Evolutionary conservation across 306 rosid genomes (phyloP).

Genomic region (Sophora flavescens): DNA sequence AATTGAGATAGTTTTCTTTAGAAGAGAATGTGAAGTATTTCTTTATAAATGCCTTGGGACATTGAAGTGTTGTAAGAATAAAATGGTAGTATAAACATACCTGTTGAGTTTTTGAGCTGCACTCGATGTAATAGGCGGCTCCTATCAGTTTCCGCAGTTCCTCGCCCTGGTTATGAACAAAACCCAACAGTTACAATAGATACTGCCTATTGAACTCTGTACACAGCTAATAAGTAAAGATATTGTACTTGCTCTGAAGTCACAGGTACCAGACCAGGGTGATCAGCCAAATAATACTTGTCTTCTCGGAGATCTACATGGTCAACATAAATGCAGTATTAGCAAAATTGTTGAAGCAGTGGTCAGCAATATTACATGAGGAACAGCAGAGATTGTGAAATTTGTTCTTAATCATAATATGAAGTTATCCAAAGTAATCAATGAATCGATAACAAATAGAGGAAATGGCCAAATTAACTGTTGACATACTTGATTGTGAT

Average conservation of each 20-base stretch:
- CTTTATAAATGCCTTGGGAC: not conserved
- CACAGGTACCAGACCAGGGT: conserved; percentile 85
- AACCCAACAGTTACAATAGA: conserved; percentile 32
- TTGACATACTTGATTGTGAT: not conserved
- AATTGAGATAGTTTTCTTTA: conserved; percentile 24
- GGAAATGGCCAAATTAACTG: not conserved
- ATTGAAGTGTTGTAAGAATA: not conserved
- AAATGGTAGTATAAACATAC: conserved; percentile 46
- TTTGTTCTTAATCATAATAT: conserved; percentile 5
- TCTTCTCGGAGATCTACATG: conserved; percentile 82
- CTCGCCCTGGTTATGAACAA: conserved; percentile 67
- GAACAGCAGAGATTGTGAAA: not conserved
- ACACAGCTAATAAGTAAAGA: conserved; percentile 28
- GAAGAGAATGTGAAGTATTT: not conserved
- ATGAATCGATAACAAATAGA: conserved; percentile 5
- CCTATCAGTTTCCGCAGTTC: conserved; percentile 87
- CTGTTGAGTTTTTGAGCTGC: conserved; percentile 97
- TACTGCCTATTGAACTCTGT: conserved; percentile 31
- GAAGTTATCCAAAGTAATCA: not conserved
- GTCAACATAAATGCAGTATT: conserved; percentile 35
- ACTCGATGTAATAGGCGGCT: conserved; percentile 75
- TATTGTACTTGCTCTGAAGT: conserved; percentile 71
- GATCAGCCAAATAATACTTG: conserved; percentile 80
- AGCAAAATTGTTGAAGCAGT: conserved; percentile 18
- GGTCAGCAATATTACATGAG: not conserved